Percentiles rank a stretch among this genome's conserved stretches.
Evolutionary conservation across 1,139 yeast species (phyloP).

Genomic region (Pichia sp.): DNA sequence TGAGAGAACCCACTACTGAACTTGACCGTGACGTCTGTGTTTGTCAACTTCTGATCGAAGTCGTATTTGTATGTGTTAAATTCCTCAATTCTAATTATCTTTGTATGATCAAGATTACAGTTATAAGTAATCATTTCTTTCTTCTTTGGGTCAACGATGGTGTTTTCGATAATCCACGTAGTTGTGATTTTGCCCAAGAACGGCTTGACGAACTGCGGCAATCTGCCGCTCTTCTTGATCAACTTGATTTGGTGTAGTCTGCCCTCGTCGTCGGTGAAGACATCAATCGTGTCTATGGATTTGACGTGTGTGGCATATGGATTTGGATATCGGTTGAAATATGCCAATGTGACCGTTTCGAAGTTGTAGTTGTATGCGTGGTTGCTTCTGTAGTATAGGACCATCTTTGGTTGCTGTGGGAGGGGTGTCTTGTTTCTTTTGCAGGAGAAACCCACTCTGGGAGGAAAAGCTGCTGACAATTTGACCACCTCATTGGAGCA

Average conservation of each 20-base stretch:
- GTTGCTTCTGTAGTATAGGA: slow-evolving; percentile 56
- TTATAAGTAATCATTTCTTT: slow-evolving; percentile 68
- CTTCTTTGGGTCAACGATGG: slow-evolving; percentile 65
- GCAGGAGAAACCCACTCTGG: neutral
- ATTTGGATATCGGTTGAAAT: slow-evolving; percentile 84
- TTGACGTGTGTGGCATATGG: slow-evolving; percentile 90
- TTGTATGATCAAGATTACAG: slow-evolving; percentile 83
- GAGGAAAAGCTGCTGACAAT: slow-evolving; percentile 2
- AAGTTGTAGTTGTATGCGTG: slow-evolving; percentile 65
- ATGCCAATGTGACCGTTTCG: slow-evolving; percentile 72
- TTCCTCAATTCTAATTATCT: slow-evolving; percentile 80
- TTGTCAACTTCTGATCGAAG: slow-evolving; percentile 35
- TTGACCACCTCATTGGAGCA: too few species aligned
- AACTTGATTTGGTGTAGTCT: slow-evolving; percentile 71
- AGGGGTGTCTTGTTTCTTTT: too few species aligned
- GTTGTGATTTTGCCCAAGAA: slow-evolving; percentile 71
- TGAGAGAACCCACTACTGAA: slow-evolving; percentile 65
- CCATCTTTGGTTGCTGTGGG: too few species aligned
- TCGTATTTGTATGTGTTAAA: slow-evolving; percentile 51
- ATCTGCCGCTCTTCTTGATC: slow-evolving; percentile 74
- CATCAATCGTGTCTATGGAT: slow-evolving; percentile 75
- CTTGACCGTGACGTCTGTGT: slow-evolving; percentile 51
- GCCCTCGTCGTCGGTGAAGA: slow-evolving; percentile 58
- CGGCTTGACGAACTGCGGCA: slow-evolving; percentile 80
- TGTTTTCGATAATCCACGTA: slow-evolving; percentile 82